Evolutionary conservation across 1,284 basidiomycete genomes (phyloP).

Genomic region (Ceratobasidium sp.): DNA sequence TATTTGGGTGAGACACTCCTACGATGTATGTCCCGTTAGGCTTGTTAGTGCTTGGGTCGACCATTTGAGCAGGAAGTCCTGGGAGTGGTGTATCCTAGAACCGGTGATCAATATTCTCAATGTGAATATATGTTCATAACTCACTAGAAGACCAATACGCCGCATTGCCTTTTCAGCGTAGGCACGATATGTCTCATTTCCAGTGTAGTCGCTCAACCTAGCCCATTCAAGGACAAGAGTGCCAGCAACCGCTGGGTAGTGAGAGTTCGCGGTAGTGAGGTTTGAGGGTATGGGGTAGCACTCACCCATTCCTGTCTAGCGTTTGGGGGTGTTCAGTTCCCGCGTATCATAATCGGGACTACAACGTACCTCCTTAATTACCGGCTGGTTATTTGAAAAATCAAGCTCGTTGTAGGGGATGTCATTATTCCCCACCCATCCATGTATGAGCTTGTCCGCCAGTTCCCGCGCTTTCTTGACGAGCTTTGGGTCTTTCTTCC

Average conservation of each 20-base stretch:
- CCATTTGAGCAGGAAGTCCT: slow-evolving; percentile 67
- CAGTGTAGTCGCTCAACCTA: slow-evolving; percentile 32
- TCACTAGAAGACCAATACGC: slow-evolving; percentile 11
- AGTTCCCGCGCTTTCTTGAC: slow-evolving; percentile 25
- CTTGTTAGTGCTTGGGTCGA: slow-evolving; percentile 67
- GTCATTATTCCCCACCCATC: slow-evolving; percentile 34
- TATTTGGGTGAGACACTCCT: slow-evolving; percentile 52
- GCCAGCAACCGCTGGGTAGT: slow-evolving; percentile 28
- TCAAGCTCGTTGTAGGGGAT: slow-evolving; percentile 46
- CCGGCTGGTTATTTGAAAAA: slow-evolving; percentile 44
- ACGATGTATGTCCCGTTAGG: slow-evolving; percentile 70
- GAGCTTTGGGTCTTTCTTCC: slow-evolving; percentile 15
- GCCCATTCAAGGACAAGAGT: slow-evolving; percentile 32
- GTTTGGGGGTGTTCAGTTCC: slow-evolving; percentile 1
- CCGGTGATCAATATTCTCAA: neutral
- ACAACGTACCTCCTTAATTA: slow-evolving; percentile 49
- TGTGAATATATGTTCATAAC: neutral
- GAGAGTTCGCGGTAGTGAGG: neutral
- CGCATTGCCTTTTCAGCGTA: slow-evolving; percentile 43
- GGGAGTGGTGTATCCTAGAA: slow-evolving; percentile 47
- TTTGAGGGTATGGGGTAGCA: neutral
- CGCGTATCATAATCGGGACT: slow-evolving; percentile 32
- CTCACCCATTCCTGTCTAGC: slow-evolving; percentile 5
- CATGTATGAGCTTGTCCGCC: slow-evolving; percentile 39
- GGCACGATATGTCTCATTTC: slow-evolving; percentile 38